Conservation (phyloP, 805 yeast species). For the Wickerhamomyces mucosus region DNA sequence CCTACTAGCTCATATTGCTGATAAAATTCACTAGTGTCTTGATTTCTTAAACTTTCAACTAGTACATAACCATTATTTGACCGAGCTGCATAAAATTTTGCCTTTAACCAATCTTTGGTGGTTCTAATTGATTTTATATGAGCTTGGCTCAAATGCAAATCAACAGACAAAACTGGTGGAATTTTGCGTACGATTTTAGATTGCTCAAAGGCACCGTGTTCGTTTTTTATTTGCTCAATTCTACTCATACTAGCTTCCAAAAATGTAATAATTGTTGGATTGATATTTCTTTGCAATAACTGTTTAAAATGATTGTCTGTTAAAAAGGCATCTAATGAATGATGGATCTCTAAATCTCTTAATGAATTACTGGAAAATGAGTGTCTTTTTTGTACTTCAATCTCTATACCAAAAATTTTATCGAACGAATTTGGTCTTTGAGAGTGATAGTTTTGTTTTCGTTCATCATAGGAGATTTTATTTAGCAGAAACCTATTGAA, state of each 20-base stretch:
- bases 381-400: conserved; percentile 24
- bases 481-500: conserved; percentile 54
- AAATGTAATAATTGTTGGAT: conserved; percentile 39
- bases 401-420: conserved; percentile 31
- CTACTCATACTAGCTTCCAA: conserved; percentile 55
- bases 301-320: neutral
- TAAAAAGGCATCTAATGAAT: neutral
- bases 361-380: no score
- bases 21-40: conserved; percentile 19
- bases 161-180: conserved; percentile 59
- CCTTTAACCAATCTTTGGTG: conserved; percentile 49
- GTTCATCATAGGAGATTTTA: conserved; percentile 42
- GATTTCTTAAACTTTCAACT: conserved; percentile 22
- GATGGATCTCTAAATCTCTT: neutral
- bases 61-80: conserved; percentile 25
- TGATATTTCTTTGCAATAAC: conserved; percentile 1
- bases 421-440: conserved; percentile 9
- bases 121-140: conserved; percentile 44
- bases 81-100: conserved; percentile 41
- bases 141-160: conserved; percentile 43
- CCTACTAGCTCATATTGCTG: conserved; percentile 55
- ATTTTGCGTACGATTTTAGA: conserved; percentile 39
- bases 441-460: conserved; percentile 15
- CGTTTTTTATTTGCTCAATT: conserved; percentile 25
- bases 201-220: conserved; percentile 31